Evolutionary conservation across 176 grass and related monocot species (phyloP).

Genomic region (Coix lacrymajobi): DNA sequence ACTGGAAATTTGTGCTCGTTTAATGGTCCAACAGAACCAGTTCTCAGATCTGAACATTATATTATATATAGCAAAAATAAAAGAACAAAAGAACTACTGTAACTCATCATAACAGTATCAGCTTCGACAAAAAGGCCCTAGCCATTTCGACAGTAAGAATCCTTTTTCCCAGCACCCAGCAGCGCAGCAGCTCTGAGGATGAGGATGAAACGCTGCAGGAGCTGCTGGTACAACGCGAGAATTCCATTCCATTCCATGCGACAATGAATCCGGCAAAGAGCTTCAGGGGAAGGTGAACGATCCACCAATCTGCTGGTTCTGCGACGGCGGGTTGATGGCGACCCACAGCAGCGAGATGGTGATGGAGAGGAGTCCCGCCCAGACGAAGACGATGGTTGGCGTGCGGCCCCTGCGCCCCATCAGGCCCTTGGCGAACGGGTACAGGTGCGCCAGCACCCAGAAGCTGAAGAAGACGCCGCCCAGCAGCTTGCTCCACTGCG

Average conservation of each 20-base stretch:
- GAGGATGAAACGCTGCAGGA: background rate
- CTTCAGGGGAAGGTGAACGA: conserved; percentile 95
- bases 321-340: conserved; percentile 69
- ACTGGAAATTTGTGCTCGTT: conserved; percentile 14
- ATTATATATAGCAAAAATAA: conserved; percentile 5
- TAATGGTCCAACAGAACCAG: conserved; percentile 19
- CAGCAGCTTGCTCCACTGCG: conserved; percentile 89
- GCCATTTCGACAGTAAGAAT: background rate
- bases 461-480: conserved; percentile 99
- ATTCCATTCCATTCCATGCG: background rate
- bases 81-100: conserved; percentile 45
- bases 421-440: conserved; percentile 91
- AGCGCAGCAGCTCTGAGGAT: background rate
- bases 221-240: background rate
- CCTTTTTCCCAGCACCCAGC: background rate
- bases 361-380: conserved; percentile 88
- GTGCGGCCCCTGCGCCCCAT: conserved; percentile 83
- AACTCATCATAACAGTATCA: background rate
- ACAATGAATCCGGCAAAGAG: background rate
- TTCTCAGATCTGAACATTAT: background rate
- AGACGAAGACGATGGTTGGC: conserved; percentile 91
- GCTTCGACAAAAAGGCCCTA: background rate
- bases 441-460: conserved; percentile 91
- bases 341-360: conserved; percentile 96
- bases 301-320: conserved; percentile 71